phyloP scores from a whole-genome alignment of 805 yeast genomes.

The Zygosaccharomyces pseudorouxii region DNA sequence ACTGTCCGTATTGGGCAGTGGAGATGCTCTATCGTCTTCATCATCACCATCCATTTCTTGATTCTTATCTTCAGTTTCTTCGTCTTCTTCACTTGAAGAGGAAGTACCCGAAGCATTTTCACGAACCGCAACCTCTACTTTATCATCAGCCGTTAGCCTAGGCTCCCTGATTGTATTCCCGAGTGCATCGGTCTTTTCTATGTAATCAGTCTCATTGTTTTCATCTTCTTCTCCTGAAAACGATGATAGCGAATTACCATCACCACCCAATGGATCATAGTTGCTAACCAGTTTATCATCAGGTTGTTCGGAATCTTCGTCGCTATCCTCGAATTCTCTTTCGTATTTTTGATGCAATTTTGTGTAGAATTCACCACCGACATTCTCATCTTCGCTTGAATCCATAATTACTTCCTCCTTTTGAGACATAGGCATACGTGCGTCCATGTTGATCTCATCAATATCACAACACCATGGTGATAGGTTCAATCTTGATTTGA shows the following conservation, averaged over 20 bases:
- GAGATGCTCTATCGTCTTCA: constrained; percentile 9
- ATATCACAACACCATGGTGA: constrained; percentile 66
- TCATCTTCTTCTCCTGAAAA: constrained; percentile 16
- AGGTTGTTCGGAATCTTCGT: constrained; percentile 23
- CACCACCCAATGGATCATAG: constrained; percentile 32
- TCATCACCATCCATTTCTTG: constrained; percentile 2
- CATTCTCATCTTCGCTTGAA: constrained; percentile 33
- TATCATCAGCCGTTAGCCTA: constrained; percentile 12
- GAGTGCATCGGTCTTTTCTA: constrained; percentile 31
- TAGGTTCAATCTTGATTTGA: constrained; percentile 66
- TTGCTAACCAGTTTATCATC: constrained; percentile 19
- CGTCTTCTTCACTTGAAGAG: constrained; percentile 11
- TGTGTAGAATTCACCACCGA: constrained; percentile 31
- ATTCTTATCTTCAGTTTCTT: constrained; percentile 8
- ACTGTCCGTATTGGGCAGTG: constrained; percentile 6
- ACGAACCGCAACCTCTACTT: constrained; percentile 15
- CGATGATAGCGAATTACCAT: constrained; percentile 16
- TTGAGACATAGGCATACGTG: constrained; percentile 64
- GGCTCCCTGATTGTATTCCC: constrained; percentile 30
- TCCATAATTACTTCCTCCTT: constrained; percentile 45
- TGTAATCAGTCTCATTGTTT: constrained; percentile 19
- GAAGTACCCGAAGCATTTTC: constrained; percentile 15
- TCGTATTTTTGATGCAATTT: constrained; percentile 31
- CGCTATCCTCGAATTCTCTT: constrained; percentile 35
- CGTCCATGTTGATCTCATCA: constrained; percentile 70